These are phyloP conservation scores for Dothiorella sarmentorum DNA, from an alignment of 2,329 filamentous ascomycete species.

Conservation along the genomic window DNA sequence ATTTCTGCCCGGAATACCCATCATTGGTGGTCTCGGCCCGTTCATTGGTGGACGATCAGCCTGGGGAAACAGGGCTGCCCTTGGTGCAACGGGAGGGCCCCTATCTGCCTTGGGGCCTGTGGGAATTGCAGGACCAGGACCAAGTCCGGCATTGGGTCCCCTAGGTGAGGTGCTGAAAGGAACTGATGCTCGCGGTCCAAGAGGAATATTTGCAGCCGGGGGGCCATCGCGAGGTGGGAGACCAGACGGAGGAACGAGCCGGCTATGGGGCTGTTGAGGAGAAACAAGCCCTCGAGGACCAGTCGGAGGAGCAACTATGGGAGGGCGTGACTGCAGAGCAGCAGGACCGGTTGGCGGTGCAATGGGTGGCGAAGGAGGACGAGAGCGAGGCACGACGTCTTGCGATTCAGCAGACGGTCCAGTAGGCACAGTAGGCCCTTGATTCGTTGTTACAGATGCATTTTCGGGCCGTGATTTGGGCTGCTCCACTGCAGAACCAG, in stretches of 20 bases:
- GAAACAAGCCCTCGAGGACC: conserved; percentile 17
- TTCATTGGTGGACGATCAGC: conserved; percentile 30
- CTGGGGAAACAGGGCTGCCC: conserved; percentile 33
- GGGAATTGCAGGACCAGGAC: conserved; percentile 27
- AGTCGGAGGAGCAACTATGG: conserved; percentile 8
- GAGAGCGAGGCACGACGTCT: conserved; percentile 1
- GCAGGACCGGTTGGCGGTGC: conserved; percentile 13
- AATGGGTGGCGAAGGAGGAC: conserved; percentile 15
- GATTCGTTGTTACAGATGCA: neutral
- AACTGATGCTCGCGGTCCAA: conserved; percentile 29
- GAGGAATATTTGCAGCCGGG: conserved; percentile 26
- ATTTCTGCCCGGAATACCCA: conserved; percentile 32
- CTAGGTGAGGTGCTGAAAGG: conserved; percentile 36
- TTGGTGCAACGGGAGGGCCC: conserved; percentile 22
- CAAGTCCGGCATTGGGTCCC: conserved; percentile 19
- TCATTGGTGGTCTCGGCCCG: conserved; percentile 31
- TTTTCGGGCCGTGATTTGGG: conserved; percentile 7
- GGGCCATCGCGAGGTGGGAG: conserved; percentile 30
- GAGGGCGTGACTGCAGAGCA: conserved; percentile 10
- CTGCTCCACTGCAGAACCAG: conserved; percentile 24
- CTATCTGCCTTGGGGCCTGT: conserved; percentile 40
- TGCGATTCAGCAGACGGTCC: conserved; percentile 16
- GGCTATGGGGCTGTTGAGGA: conserved; percentile 12
- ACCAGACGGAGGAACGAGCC: conserved; percentile 20
- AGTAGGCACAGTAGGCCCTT: conserved; percentile 14